Evolutionary conservation across 2,329 filamentous ascomycete genomes (phyloP), one percentile per base, ranked within the genome.

Genomic region (Rhinocladiella similis): DNA sequence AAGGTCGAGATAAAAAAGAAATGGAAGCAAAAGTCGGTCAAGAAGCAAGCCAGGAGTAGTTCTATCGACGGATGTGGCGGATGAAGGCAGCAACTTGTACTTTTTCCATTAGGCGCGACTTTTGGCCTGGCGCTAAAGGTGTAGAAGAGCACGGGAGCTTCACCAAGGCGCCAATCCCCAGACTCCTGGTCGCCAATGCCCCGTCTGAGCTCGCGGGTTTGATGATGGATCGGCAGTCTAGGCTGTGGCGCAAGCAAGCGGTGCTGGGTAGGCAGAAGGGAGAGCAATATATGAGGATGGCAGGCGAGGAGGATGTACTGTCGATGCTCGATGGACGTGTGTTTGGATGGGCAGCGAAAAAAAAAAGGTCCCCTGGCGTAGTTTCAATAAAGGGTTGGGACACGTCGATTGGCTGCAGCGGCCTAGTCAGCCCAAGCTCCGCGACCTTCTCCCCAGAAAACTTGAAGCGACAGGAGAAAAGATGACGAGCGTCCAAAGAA

Each of bases 381-480:
- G 42, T 45, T 45, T 45, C 42, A 45, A 46, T 46, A 46, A 46
- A 46, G 43, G 43, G 43, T 46, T 46, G 43, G 43, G 43, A 46
- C 43, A 46, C 14, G 10, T 14, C 22, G 20, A 46, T 46, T 46
- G 43, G 43, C 16, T 27, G 19, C 20, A 41, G 38, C 29, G 5
- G 29, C 29, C 10, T 9, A 12, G 22, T 25, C 4, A 25, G 22
- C 22, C 22, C 22, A 25, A 25, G 22, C 22, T 25, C 22, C 4
- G 22, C 22, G 4, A 7, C 22, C 22, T 10, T 33, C 29, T 33
- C 29, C 29, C 29, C 29, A 33, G 29, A 33, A 33, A 33, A 33
- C 29, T 33, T 33, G 29, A 25, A 7, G 7, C 4, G 22, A 7
- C n/a, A 25, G 22, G 22, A 25, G 22, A 25, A 25, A 25, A 25